phyloP scores from a whole-genome alignment of 2,329 filamentous ascomycete genomes.

The Phyllosticta paracitricarpa region DNA sequence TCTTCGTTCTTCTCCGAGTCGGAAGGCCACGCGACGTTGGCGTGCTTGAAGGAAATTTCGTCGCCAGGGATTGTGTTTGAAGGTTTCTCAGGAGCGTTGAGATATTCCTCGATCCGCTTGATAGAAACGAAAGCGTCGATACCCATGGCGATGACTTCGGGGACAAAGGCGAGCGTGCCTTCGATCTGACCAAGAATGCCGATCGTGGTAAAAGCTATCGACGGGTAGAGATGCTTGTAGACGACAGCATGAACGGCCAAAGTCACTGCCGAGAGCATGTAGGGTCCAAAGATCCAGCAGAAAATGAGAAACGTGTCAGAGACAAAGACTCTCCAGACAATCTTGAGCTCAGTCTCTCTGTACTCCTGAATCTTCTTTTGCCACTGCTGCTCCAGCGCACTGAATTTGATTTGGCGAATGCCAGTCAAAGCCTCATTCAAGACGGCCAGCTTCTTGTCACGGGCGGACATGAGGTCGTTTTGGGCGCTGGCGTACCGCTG shows the following conservation, averaged over 20 bases:
- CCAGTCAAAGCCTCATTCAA: slow-evolving; percentile 69
- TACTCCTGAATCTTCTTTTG: slow-evolving; percentile 57
- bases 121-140: slow-evolving; percentile 67
- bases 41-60: slow-evolving; percentile 55
- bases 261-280: slow-evolving; percentile 62
- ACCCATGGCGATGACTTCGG: slow-evolving; percentile 60
- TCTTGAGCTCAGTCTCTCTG: slow-evolving; percentile 55
- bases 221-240: slow-evolving; percentile 55
- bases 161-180: slow-evolving; percentile 58
- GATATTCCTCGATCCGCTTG: slow-evolving; percentile 60
- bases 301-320: slow-evolving; percentile 43
- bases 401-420: slow-evolving; percentile 79
- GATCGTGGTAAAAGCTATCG: slow-evolving; percentile 69
- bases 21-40: slow-evolving; percentile 64
- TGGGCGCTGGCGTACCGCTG: slow-evolving; percentile 56
- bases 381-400: slow-evolving; percentile 66
- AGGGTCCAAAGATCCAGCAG: slow-evolving; percentile 56
- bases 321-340: slow-evolving; percentile 56
- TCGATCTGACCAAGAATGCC: slow-evolving; percentile 67
- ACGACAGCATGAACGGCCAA: slow-evolving; percentile 58
- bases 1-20: slow-evolving; percentile 41
- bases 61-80: slow-evolving; percentile 45
- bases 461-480: slow-evolving; percentile 61
- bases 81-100: slow-evolving; percentile 55
- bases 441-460: slow-evolving; percentile 65